Base-by-base conservation (phyloP, 106 monocot genomes). In the Acanthochlamys bracteata region DNA sequence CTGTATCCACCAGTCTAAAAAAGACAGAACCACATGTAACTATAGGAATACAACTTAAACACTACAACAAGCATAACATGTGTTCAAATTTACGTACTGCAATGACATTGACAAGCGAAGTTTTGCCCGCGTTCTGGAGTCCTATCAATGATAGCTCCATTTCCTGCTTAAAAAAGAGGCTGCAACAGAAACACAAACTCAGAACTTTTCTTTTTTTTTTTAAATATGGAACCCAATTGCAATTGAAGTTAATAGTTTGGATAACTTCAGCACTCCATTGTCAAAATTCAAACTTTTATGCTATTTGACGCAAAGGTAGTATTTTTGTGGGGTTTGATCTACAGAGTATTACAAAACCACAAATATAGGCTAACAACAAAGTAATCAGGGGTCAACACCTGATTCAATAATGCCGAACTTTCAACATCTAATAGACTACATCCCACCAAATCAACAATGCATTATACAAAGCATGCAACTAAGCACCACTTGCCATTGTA, bases 131-230 rank as follows among this genome's bases (percentile, higher is more conserved):
- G 80, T 96, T 96, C 47, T 96, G 90, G 45, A 96, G 84, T 25
- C 95, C 95, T 42, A 96, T 96, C 61, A 96, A 73, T 15, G 95
- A 96, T 7, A 96, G 68, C 58, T 96, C 95, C 95, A 96, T 90
- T 69, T 96, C 90, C 76, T 96, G 90, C 82, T 96, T 96, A 80
- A 96, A 96, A 66, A 96, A 96, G 22, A 96, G 84, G 78, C 95
- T 96, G 73, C 72, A 74, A 41, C 55, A 27, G 41, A 62, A 64
- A 74, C 16, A 63, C 46, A 59, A 40, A 55, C 20, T 20, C 22
- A 55, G 55, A 51, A 51, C 2, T 4, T 10, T 55, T 55, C 20
- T 1, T 14, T 13, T 43, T 43, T 43, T 13, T 8, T 13, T 43
- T 43, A 43, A 49, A 49, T 49, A 49, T 17, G 9, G 12, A 14